Conservation (phyloP, 2,329 filamentous ascomycete species). For the Seiridium cupressi region DNA sequence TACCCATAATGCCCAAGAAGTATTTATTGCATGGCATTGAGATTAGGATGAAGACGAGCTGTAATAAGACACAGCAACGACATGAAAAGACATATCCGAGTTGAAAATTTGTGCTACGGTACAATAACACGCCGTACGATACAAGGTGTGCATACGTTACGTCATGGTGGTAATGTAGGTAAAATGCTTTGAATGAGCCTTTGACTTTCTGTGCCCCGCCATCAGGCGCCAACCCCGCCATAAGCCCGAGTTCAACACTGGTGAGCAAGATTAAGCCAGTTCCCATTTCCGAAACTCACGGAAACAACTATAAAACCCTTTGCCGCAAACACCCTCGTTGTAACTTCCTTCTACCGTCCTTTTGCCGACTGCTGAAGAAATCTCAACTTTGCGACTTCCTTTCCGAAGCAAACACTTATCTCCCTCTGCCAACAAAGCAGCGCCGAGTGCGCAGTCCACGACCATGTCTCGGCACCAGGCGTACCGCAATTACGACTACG, state of each 20-base stretch:
- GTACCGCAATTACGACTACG: slow-evolving; percentile 48
- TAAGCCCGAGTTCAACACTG: background rate
- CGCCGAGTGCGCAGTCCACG: background rate
- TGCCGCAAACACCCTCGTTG: background rate
- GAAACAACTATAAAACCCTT: background rate
- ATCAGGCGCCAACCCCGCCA: slow-evolving; percentile 7
- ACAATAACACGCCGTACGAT: background rate
- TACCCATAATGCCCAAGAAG: no score
- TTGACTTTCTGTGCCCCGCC: background rate
- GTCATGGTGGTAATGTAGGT: background rate
- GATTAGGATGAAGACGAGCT: no score
- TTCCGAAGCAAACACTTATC: background rate
- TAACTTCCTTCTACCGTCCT: no score
- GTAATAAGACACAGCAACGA: no score
- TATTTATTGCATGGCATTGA: no score
- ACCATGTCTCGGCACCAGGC: slow-evolving; percentile 46
- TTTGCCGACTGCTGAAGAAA: no score
- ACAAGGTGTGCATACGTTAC: slow-evolving; percentile 5
- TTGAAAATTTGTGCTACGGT: no score
- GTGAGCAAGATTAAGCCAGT: background rate
- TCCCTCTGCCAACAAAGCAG: background rate
- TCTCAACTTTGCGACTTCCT: no score
- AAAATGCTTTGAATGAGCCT: background rate
- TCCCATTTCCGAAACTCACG: no score
- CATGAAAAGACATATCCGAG: no score